These are phyloP conservation scores for Coemansia asiatica DNA, from an alignment of 192 early-diverging fungal genomes.

Conservation along the genomic window DNA sequence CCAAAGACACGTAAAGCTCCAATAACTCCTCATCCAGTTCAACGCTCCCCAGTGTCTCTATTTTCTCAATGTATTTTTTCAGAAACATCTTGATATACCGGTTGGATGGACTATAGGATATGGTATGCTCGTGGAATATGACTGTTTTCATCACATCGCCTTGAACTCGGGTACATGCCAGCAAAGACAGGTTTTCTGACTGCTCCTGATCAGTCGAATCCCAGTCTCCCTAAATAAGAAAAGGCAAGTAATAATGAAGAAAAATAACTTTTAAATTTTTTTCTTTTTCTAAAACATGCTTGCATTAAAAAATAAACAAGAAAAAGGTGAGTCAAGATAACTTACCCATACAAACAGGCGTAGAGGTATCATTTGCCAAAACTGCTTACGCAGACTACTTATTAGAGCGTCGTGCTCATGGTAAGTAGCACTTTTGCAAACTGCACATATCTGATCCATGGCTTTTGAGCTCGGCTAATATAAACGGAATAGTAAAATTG, in stretches of 20 bases:
- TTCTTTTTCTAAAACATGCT: no score
- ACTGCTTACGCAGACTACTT: slow-evolving; percentile 48
- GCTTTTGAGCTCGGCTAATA: no score
- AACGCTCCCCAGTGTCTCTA: slow-evolving; percentile 31
- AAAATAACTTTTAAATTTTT: not conserved
- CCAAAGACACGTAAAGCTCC: slow-evolving; percentile 44
- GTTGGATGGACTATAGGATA: slow-evolving; percentile 35
- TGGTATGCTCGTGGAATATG: slow-evolving; percentile 51
- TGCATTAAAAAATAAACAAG: not conserved
- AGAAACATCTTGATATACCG: slow-evolving; percentile 44
- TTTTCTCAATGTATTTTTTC: slow-evolving; percentile 41
- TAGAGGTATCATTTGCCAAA: slow-evolving; percentile 56
- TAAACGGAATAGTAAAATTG: not conserved
- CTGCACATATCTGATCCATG: slow-evolving; percentile 48
- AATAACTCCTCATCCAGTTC: slow-evolving; percentile 48
- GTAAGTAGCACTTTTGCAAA: slow-evolving; percentile 49
- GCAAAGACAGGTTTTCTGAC: slow-evolving; percentile 26
- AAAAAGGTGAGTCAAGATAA: no score
- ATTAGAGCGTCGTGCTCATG: slow-evolving; percentile 46
- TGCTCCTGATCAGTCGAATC: slow-evolving; percentile 15
- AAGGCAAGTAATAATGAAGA: not conserved
- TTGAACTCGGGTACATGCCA: slow-evolving; percentile 39
- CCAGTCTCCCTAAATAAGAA: slow-evolving; percentile 35
- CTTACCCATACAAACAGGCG: slow-evolving; percentile 43
- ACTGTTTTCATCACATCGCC: slow-evolving; percentile 53